A percentile compares a stretch with the other conserved stretches of the same genome.
Evolutionary conservation across 2,329 filamentous ascomycete species (phyloP).

Genomic region (Aspergillus sp.): DNA sequence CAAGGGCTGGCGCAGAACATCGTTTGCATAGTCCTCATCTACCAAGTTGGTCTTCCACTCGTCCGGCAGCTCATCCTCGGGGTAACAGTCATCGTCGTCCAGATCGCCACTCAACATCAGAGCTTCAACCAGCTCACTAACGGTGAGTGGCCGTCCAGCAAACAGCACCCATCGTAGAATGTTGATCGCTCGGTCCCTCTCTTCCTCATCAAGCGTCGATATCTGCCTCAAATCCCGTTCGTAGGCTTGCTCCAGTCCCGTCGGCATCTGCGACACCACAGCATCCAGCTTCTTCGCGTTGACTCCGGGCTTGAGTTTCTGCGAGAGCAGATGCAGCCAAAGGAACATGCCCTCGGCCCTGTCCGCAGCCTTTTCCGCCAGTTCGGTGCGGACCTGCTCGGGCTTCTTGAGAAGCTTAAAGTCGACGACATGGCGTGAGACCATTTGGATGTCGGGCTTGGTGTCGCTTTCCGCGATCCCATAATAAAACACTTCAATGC

Average conservation of each 20-base stretch:
- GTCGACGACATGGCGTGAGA: not conserved
- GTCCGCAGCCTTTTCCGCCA: not conserved
- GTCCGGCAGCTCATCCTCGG: not conserved
- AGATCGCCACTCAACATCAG: not conserved
- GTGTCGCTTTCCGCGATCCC: not conserved
- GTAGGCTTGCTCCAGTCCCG: not conserved
- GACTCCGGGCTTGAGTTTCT: not conserved
- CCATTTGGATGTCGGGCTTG: not conserved
- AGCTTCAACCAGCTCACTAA: not conserved
- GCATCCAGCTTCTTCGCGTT: not conserved
- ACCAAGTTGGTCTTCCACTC: not conserved
- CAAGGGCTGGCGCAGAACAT: not conserved
- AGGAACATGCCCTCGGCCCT: conserved; percentile 1
- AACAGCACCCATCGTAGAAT: conserved; percentile 1
- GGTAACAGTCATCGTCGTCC: not conserved
- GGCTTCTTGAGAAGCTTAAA: not conserved
- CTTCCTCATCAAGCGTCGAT: not conserved
- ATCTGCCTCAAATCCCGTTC: not conserved
- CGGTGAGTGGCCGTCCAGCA: not conserved
- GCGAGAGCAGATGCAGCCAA: not conserved
- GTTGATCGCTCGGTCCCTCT: not conserved
- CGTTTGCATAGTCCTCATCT: conserved; percentile 4
- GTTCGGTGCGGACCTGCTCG: not conserved
- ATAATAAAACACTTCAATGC: not conserved
- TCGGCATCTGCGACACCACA: not conserved